A percentile compares a stretch with the other conserved stretches of the same genome.
Conservation (phyloP, 768 basidiomycete species). For the Naematelia aurantialba region DNA sequence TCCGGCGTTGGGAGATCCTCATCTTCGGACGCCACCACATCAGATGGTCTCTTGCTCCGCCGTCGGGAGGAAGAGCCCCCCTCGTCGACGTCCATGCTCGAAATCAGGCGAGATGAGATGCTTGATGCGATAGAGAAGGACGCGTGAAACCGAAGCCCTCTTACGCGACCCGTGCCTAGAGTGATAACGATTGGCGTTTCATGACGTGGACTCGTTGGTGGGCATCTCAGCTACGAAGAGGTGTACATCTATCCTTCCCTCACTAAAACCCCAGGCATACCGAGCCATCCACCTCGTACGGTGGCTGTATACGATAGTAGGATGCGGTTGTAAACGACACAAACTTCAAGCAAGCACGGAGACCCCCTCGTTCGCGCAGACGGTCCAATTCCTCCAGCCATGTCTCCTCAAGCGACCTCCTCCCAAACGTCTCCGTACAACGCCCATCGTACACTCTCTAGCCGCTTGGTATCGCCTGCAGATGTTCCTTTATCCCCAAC, state of each 20-base stretch:
- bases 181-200: background rate
- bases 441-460: constrained; percentile 24
- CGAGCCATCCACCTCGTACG: background rate
- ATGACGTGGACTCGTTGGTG: background rate
- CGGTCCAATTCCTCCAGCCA: background rate
- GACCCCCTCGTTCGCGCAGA: background rate
- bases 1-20: constrained; percentile 1
- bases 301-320: background rate
- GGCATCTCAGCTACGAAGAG: background rate
- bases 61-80: background rate
- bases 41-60: constrained; percentile 9
- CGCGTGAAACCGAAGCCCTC: background rate
- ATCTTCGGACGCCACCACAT: constrained; percentile 7
- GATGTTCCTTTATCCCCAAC: background rate
- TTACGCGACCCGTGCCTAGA: background rate
- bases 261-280: background rate
- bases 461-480: background rate
- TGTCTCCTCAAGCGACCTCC: background rate
- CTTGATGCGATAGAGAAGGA: background rate
- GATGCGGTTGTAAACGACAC: background rate
- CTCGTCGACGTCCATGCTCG: constrained; percentile 4
- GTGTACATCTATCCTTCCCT: background rate
- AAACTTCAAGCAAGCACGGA: background rate
- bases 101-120: background rate
- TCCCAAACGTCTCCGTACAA: background rate